phyloP scores from a whole-genome alignment of 2,329 filamentous ascomycete species.

The Monilinia polystroma region DNA sequence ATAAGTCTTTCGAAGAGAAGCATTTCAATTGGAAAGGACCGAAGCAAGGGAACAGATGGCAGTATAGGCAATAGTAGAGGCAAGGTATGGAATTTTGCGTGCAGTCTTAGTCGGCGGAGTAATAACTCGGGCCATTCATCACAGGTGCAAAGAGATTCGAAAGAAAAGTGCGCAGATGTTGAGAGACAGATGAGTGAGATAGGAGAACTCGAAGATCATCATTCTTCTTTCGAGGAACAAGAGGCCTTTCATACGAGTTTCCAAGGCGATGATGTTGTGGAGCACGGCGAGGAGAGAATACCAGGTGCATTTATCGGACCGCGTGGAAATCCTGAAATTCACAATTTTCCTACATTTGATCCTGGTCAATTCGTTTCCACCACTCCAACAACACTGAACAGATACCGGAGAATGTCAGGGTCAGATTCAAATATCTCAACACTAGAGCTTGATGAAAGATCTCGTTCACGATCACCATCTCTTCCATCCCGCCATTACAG shows the following conservation, averaged over 20 bases:
- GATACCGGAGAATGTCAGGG: background rate
- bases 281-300: background rate
- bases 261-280: conserved; percentile 6
- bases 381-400: background rate
- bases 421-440: background rate
- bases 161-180: background rate
- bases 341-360: conserved; percentile 4
- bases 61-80: background rate
- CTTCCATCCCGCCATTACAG: background rate
- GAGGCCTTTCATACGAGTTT: background rate
- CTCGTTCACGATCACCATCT: background rate
- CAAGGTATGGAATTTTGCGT: background rate
- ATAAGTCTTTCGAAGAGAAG: background rate
- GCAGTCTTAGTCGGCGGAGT: background rate
- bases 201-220: background rate
- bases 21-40: background rate
- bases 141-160: background rate
- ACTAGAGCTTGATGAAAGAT: background rate
- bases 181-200: background rate
- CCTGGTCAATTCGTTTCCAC: background rate
- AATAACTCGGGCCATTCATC: background rate
- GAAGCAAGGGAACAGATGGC: background rate
- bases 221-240: background rate
- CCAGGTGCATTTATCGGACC: background rate
- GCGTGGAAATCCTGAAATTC: background rate